Percentiles rank a stretch among this genome's conserved stretches.
These are phyloP conservation scores for Pleodorina starrii DNA, from an alignment of 139 green algal species.

Conservation along the genomic window DNA sequence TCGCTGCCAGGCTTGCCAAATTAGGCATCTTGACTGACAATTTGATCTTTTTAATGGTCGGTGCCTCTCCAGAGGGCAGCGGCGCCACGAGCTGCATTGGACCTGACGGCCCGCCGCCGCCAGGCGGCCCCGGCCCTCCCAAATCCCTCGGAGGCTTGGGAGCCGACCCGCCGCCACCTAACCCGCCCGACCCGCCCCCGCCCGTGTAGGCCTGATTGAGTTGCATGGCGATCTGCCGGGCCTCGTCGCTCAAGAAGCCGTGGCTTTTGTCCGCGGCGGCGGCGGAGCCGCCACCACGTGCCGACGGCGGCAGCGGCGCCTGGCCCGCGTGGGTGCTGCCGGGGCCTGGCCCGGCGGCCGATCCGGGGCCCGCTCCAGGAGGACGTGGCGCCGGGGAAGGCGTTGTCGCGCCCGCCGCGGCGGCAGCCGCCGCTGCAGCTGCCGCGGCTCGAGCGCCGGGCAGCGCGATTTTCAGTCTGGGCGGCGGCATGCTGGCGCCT, in stretches of 20 bases:
- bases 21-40: constrained; percentile 36
- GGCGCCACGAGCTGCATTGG: neutral
- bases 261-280: neutral
- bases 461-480: neutral
- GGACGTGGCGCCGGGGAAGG: neutral
- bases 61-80: neutral
- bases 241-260: neutral
- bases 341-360: neutral
- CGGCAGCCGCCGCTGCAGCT: constrained; percentile 14
- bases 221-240: neutral
- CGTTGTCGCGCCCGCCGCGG: neutral
- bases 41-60: constrained; percentile 34
- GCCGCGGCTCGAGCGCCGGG: neutral
- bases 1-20: constrained; percentile 19
- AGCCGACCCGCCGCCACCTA: neutral
- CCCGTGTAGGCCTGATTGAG: neutral
- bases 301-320: neutral
- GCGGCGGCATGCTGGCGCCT: neutral
- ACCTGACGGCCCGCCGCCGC: no score
- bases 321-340: neutral
- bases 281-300: neutral
- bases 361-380: neutral
- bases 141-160: neutral
- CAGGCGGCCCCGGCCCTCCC: neutral
- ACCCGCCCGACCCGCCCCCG: neutral